phyloP scores from a whole-genome alignment of 768 basidiomycete species.

The Mycena polygramma region DNA sequence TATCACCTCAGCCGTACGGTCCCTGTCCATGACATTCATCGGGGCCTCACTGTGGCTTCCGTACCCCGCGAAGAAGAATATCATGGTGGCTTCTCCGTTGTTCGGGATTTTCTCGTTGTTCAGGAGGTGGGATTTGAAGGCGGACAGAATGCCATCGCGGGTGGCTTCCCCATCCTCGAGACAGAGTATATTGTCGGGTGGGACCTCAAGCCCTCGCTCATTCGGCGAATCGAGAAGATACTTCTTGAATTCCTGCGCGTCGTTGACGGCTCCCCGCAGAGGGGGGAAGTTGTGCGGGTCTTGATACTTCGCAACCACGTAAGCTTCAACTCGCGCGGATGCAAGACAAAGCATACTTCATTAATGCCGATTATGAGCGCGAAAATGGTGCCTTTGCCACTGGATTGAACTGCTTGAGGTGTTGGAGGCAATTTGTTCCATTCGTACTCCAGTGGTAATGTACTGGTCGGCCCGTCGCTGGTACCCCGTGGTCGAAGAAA shows the following conservation, averaged over 20 bases:
- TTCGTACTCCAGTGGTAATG: too few relatives aligned
- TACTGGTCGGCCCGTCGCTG: background rate
- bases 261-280: slow-evolving; percentile 19
- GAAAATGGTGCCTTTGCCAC: slow-evolving; percentile 1
- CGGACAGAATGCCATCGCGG: slow-evolving; percentile 8
- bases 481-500: background rate
- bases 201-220: slow-evolving; percentile 10
- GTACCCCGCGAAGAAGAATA: background rate
- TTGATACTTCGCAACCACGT: background rate
- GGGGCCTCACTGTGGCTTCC: background rate
- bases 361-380: slow-evolving; percentile 19
- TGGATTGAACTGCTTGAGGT: background rate
- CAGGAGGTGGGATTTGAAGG: slow-evolving; percentile 18
- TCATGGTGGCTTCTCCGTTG: background rate
- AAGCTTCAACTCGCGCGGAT: background rate
- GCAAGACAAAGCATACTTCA: background rate
- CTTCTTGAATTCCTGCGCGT: background rate
- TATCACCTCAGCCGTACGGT: background rate
- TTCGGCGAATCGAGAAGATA: background rate
- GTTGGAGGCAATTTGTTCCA: too few relatives aligned
- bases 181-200: slow-evolving; percentile 1
- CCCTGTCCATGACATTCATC: background rate
- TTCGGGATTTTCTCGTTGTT: background rate
- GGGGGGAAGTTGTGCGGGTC: background rate
- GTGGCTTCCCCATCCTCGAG: slow-evolving; percentile 19